Evolutionary conservation across 352 stramenopile genomes (phyloP).

Genomic region (Globisporangium recalcitrans): DNA sequence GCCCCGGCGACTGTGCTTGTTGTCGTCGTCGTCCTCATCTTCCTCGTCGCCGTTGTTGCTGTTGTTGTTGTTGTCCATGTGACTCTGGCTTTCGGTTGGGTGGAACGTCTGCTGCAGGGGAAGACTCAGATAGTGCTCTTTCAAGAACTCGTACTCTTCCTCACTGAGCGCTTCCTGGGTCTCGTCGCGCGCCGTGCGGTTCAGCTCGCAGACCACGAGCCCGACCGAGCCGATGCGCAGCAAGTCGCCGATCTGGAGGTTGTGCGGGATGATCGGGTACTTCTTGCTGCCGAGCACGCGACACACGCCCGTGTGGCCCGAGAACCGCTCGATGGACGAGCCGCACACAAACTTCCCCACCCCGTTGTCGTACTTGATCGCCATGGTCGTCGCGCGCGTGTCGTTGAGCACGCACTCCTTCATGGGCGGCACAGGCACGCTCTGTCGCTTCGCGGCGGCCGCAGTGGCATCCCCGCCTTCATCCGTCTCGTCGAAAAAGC

Average conservation of each 20-base stretch:
- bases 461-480: not conserved
- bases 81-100: conserved; percentile 29
- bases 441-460: conserved; percentile 1
- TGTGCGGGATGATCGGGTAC: conserved; percentile 72
- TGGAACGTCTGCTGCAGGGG: conserved; percentile 82
- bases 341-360: conserved; percentile 78
- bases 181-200: conserved; percentile 61
- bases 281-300: conserved; percentile 87
- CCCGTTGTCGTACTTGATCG: conserved; percentile 59
- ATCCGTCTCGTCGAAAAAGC: conserved; percentile 12
- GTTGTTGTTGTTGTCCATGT: conserved; percentile 12
- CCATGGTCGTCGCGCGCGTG: conserved; percentile 69
- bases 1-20: conserved; percentile 8
- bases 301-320: conserved; percentile 88
- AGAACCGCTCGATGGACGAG: conserved; percentile 88
- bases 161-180: conserved; percentile 74
- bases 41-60: conserved; percentile 35
- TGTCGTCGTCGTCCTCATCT: conserved; percentile 24
- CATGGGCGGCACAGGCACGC: conserved; percentile 31
- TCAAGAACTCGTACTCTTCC: conserved; percentile 83
- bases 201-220: conserved; percentile 89
- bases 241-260: conserved; percentile 74
- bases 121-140: conserved; percentile 84
- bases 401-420: conserved; percentile 85
- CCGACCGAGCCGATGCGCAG: conserved; percentile 88